phyloP scores from a whole-genome alignment of 208 protist species.

The Acanthamoeba lenticulata region DNA sequence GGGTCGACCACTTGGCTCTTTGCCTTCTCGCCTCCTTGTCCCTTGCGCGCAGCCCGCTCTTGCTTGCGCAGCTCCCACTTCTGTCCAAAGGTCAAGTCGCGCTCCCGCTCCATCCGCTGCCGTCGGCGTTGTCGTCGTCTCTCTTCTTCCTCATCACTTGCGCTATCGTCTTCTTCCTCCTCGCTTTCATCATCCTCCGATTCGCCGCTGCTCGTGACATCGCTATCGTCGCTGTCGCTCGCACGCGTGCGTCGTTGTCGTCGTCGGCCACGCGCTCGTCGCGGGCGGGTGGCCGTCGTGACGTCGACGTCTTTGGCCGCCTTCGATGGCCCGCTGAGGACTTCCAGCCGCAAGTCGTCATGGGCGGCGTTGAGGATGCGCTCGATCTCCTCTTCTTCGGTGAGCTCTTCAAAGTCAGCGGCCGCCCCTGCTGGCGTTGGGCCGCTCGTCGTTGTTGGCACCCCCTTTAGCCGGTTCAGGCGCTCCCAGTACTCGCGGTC shows the following conservation, averaged over 20 bases:
- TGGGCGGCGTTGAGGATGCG: conserved; percentile 31
- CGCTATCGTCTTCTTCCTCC: background rate
- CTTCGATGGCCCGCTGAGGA: background rate
- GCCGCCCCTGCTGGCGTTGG: too few species aligned
- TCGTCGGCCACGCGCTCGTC: background rate
- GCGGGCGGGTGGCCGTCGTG: too few species aligned
- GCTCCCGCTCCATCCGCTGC: conserved; percentile 8
- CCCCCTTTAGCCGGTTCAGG: background rate
- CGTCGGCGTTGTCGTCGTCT: background rate
- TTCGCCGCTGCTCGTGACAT: background rate
- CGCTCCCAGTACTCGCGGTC: conserved; percentile 6
- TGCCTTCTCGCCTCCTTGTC: background rate
- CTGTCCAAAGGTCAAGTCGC: conserved; percentile 5
- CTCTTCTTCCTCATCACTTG: background rate
- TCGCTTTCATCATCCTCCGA: background rate
- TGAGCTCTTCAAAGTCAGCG: conserved; percentile 12
- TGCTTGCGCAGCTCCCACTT: conserved; percentile 42
- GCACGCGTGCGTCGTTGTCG: background rate
- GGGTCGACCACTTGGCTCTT: background rate
- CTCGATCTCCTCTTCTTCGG: conserved; percentile 43
- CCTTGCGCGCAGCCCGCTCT: background rate
- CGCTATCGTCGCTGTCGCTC: background rate
- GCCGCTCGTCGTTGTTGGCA: too few species aligned
- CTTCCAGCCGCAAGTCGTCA: background rate
- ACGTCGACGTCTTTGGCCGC: too few species aligned